Evolutionary conservation across 139 green algal species (phyloP), one percentile per base, ranked within the genome.

Genomic region (Chlorella vulgaris): DNA sequence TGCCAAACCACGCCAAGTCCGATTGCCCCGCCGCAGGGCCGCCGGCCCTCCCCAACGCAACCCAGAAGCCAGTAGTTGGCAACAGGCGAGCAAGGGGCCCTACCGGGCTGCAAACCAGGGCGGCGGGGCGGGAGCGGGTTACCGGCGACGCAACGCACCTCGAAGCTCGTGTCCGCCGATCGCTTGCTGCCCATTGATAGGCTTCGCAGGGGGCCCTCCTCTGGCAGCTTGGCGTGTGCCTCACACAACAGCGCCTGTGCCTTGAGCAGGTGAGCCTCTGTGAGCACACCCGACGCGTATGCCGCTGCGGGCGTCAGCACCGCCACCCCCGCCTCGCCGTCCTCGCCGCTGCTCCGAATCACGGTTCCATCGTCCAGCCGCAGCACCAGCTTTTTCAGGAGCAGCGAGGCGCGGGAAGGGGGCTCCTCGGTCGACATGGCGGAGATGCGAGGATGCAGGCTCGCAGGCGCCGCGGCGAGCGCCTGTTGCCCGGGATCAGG

Each of bases 301-400:
- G 87, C 86, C 58, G 85, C 50, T 15, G 81, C 74, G 8, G 83
- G 71, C 8, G 75, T 74, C 38, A 91, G 68, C 35, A 86, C 21
- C 15, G 70, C 47, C 7, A 35, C n/a, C 29, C n/a, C n/a, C 62
- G 74, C 47, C 33, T 58, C 76, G 43, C 40, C 63, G 28, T 69
- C 61, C 1, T 22, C 73, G 7, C 53, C 35, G 31, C 22, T 43
- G 53, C 36, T 53, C 73, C 69, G 67, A 29, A 88, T 83, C 51
- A 90, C 29, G 35, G 85, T 86, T 8, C 87, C 87, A 74, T 90
- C 81, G 65, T 91, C 87, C 53, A 91, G 60, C 19, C 87, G 71
- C 38, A 91, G 74, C 29, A 67, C 75, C 42, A 82, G 77, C 73
- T 61, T 81, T 63, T 67, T 80, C 47, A 61, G 53, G 40, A 80